Evolutionary conservation across 768 basidiomycete species (phyloP).

Genomic region (Pleurotus tuoliensis): DNA sequence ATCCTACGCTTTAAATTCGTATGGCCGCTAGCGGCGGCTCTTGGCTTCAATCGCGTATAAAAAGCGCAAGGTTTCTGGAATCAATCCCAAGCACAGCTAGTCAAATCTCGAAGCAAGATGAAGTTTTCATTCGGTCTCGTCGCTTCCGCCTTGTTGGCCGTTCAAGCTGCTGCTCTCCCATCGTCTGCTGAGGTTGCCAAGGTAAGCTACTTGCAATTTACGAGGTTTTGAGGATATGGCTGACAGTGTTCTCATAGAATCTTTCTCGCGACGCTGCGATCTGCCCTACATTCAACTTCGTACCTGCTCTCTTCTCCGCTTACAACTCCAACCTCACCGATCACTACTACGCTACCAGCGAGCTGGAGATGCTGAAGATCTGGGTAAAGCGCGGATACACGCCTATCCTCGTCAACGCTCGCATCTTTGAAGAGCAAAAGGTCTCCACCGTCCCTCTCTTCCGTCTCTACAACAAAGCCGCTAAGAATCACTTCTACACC

Average conservation of each 20-base stretch:
- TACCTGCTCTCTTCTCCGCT: slow-evolving; percentile 3
- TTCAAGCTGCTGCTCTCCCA: slow-evolving; percentile 2
- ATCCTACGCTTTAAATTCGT: too few species aligned
- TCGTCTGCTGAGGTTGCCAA: not conserved
- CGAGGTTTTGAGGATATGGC: too few species aligned
- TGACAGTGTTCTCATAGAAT: not conserved
- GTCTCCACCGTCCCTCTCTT: slow-evolving; percentile 11
- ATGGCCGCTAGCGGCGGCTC: not conserved
- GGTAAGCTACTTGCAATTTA: not conserved
- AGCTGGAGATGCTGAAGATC: slow-evolving; percentile 2
- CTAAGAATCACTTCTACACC: slow-evolving; percentile 12
- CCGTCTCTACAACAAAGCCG: slow-evolving; percentile 10
- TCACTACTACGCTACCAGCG: slow-evolving; percentile 6
- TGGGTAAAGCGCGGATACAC: slow-evolving; percentile 4
- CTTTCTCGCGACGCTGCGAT: not conserved
- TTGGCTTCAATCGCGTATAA: slow-evolving; percentile 1
- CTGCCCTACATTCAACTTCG: slow-evolving; percentile 6
- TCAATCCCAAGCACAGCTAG: not conserved
- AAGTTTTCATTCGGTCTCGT: slow-evolving; percentile 1
- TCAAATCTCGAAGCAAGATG: not conserved
- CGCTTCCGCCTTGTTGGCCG: slow-evolving; percentile 4
- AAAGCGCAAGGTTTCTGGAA: not conserved
- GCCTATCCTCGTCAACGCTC: not conserved
- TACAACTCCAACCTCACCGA: slow-evolving; percentile 3
- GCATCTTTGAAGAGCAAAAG: slow-evolving; percentile 11